Base-by-base conservation (phyloP, 1,139 yeast genomes). In the Hyphopichia burtonii region DNA sequence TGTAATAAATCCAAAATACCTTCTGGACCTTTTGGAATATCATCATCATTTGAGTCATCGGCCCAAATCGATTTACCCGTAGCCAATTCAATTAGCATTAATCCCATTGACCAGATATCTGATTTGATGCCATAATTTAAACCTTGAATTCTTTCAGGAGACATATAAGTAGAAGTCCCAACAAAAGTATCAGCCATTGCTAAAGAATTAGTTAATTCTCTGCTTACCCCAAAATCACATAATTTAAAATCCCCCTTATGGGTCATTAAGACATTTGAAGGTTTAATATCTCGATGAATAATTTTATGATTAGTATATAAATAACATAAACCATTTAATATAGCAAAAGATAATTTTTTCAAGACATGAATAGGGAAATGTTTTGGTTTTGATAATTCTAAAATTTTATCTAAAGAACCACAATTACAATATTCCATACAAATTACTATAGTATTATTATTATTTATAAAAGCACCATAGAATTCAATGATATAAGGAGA, bases 351-450 rank as follows among this genome's bases (percentile, higher is more conserved):
- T 32, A 91, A 80, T 55, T 86, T 86, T 41, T 86, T 83, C 34
- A 91, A 69, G 42, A 88, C 83, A 39, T 71, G 69, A 47, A 84
- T 83, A 3, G 90, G 88, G 48, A 73, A 72, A 40, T 62, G 68
- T 25, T 51, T 53, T 17, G 61, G 53, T n/a, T 49, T 54, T 42
- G 69, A 66, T 37, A 84, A 76, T 54, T 73, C 86, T 47, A 83
- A 66, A 25, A 91, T 85, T 48, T 87, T 82, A 61, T 91, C 98
- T 40, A 93, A 71, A 0, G 97, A 89, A 0, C 96, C 94, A 63
- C 96, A 87, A 63, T 93, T 96, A 80, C 93, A 87, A 62, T 88
- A 91, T 61, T 93, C 98, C 96, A 91, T 89, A 63, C 96, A 85
- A 49, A 93, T 86, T 16, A 89, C 86, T 30, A 86, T 87, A 31